These are phyloP conservation scores for Annulohypoxylon maeteangense DNA, from an alignment of 495 filamentous ascomycete species.

Conservation along the genomic window DNA sequence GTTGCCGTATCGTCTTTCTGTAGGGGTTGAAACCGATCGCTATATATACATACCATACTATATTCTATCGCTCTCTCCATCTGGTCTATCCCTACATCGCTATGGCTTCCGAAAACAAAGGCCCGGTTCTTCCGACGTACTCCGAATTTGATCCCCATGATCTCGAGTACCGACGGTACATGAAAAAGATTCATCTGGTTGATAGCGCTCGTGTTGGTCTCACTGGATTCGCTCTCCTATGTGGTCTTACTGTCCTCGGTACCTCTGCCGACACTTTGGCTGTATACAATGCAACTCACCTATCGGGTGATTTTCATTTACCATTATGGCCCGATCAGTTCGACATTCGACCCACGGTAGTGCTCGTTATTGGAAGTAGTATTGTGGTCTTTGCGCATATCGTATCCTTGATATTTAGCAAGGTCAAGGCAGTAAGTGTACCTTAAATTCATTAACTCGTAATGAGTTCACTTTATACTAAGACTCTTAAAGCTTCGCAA, in stretches of 20 bases:
- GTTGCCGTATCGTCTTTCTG: slow-evolving; percentile 29
- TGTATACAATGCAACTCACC: slow-evolving; percentile 61
- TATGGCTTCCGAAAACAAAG: slow-evolving; percentile 47
- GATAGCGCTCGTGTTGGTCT: slow-evolving; percentile 57
- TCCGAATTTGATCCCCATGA: slow-evolving; percentile 55
- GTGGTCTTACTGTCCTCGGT: slow-evolving; percentile 60
- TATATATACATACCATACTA: slow-evolving; percentile 11
- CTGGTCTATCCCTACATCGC: slow-evolving; percentile 10
- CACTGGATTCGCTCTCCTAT: slow-evolving; percentile 59
- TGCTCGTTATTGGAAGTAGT: slow-evolving; percentile 58
- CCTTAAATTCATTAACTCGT: not conserved
- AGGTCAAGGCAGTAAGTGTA: slow-evolving; percentile 51
- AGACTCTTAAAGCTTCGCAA: slow-evolving; percentile 54
- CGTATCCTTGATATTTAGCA: slow-evolving; percentile 56
- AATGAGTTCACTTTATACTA: slow-evolving; percentile 28
- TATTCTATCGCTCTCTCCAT: not conserved
- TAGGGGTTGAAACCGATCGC: slow-evolving; percentile 23
- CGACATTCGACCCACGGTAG: slow-evolving; percentile 61
- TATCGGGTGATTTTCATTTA: slow-evolving; percentile 54
- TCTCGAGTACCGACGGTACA: slow-evolving; percentile 49
- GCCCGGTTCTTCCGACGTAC: slow-evolving; percentile 40
- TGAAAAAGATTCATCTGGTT: slow-evolving; percentile 49
- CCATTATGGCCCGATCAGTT: slow-evolving; percentile 64
- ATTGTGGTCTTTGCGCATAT: slow-evolving; percentile 57
- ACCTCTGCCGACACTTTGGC: slow-evolving; percentile 59